Conservation (phyloP, 1,284 basidiomycete species). For the Agaricales sp. region DNA sequence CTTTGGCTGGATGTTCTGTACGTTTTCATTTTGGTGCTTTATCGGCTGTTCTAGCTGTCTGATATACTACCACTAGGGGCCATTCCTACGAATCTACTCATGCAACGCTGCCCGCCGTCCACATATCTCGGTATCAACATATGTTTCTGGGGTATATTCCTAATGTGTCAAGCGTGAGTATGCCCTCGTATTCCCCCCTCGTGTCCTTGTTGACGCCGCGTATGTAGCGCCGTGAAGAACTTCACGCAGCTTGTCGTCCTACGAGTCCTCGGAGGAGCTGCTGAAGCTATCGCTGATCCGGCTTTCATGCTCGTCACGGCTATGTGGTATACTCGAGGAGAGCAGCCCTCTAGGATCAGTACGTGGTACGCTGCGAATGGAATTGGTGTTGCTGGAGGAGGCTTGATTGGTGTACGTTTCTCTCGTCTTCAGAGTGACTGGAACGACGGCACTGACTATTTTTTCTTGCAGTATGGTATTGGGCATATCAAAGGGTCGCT, state of each 20-base stretch:
- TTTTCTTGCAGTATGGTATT: conserved; percentile 9
- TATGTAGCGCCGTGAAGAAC: conserved; percentile 17
- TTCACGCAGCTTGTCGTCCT: conserved; percentile 26
- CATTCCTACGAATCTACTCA: conserved; percentile 31
- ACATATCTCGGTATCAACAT: conserved; percentile 32
- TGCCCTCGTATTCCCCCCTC: not conserved
- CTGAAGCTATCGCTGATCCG: conserved; percentile 25
- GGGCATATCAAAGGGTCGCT: conserved; percentile 14
- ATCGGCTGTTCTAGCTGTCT: not conserved
- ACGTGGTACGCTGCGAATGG: conserved; percentile 18
- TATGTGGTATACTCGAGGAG: conserved; percentile 29
- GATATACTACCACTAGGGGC: conserved; percentile 17
- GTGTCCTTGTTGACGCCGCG: conserved; percentile 11
- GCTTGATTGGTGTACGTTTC: conserved; percentile 12
- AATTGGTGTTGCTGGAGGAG: conserved; percentile 15
- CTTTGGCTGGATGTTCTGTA: conserved; percentile 17
- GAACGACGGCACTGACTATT: not conserved
- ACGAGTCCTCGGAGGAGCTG: conserved; percentile 26
- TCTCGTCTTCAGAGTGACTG: conserved; percentile 2
- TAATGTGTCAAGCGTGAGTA: conserved; percentile 15
- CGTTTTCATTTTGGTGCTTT: not conserved
- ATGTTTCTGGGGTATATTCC: conserved; percentile 29
- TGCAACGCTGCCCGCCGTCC: conserved; percentile 27
- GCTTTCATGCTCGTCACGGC: conserved; percentile 24
- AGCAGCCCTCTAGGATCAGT: conserved; percentile 25